A percentile compares a stretch with the other conserved stretches of the same genome.
These are phyloP conservation scores for Senna tora DNA, from an alignment of 306 rosid species.

Conservation along the genomic window DNA sequence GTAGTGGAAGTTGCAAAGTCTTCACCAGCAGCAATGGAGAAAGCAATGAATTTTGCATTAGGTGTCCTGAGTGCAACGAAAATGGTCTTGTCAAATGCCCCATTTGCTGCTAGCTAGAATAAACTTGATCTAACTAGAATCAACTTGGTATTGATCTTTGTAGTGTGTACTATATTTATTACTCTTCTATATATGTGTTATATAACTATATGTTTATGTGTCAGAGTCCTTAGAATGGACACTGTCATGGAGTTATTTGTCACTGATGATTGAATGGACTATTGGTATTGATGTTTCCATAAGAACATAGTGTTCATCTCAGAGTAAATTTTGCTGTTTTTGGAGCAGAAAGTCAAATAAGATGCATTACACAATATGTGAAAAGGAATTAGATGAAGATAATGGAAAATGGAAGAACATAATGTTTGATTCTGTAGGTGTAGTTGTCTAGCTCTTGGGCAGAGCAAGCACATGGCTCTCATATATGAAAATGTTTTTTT, in stretches of 20 bases:
- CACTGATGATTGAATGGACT: neutral
- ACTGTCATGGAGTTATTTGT: neutral
- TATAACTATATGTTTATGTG: constrained; percentile 6
- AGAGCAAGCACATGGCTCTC: constrained; percentile 8
- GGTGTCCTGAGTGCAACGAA: constrained; percentile 81
- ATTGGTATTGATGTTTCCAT: neutral
- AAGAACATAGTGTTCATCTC: neutral
- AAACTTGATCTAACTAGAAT: constrained; percentile 25
- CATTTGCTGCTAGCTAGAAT: constrained; percentile 56
- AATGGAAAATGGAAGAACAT: neutral
- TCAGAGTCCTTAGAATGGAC: constrained; percentile 21
- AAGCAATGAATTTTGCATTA: constrained; percentile 40
- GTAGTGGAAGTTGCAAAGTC: constrained; percentile 80
- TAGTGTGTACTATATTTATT: neutral
- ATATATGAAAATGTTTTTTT: neutral
- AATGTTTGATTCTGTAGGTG: neutral
- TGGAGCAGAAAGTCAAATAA: constrained; percentile 5
- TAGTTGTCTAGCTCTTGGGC: neutral
- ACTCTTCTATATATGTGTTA: constrained; percentile 23
- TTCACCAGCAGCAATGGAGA: constrained; percentile 40
- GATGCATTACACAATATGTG: neutral
- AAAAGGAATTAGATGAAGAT: neutral
- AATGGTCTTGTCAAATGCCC: constrained; percentile 85
- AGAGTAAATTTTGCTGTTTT: neutral
- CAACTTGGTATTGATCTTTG: constrained; percentile 16